These are phyloP conservation scores for Pestalotiopsis sp. DNA, from an alignment of 2,329 filamentous ascomycete genomes.

Conservation along the genomic window DNA sequence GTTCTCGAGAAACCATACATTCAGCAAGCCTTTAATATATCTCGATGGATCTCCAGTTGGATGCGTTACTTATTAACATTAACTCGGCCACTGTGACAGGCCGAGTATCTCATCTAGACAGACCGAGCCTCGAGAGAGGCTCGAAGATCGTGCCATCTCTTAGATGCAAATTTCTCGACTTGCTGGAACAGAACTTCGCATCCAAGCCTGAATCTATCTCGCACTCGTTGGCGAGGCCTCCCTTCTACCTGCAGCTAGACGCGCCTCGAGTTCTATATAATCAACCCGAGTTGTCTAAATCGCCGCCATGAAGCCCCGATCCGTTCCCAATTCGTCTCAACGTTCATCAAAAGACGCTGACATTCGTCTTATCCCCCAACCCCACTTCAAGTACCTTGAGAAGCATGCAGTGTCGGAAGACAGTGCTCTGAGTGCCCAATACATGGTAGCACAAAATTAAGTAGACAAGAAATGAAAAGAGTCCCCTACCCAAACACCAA, in stretches of 20 bases:
- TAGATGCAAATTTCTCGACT: not conserved
- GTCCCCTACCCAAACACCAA: conserved; percentile 2
- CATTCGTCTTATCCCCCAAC: not conserved
- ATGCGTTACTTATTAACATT: conserved; percentile 3
- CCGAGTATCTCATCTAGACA: not conserved
- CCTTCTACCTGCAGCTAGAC: not conserved
- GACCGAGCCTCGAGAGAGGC: not conserved
- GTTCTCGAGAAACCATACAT: too few species aligned
- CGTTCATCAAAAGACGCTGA: not conserved
- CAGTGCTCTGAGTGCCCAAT: not conserved
- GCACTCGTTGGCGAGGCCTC: not conserved
- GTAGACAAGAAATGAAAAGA: not conserved
- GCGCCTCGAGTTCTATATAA: not conserved
- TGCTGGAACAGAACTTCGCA: not conserved
- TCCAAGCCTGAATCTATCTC: not conserved
- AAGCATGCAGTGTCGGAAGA: not conserved
- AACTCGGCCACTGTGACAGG: not conserved
- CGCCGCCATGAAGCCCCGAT: not conserved
- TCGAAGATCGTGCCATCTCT: not conserved
- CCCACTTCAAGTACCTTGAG: not conserved
- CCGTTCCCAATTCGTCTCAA: not conserved
- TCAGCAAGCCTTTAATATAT: too few species aligned
- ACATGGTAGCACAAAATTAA: not conserved
- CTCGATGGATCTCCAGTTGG: not conserved
- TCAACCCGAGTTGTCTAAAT: not conserved